A percentile compares a stretch with the other conserved stretches of the same genome.
phyloP scores from a whole-genome alignment of 2,329 filamentous ascomycete genomes.

The Penicillium palitans region DNA sequence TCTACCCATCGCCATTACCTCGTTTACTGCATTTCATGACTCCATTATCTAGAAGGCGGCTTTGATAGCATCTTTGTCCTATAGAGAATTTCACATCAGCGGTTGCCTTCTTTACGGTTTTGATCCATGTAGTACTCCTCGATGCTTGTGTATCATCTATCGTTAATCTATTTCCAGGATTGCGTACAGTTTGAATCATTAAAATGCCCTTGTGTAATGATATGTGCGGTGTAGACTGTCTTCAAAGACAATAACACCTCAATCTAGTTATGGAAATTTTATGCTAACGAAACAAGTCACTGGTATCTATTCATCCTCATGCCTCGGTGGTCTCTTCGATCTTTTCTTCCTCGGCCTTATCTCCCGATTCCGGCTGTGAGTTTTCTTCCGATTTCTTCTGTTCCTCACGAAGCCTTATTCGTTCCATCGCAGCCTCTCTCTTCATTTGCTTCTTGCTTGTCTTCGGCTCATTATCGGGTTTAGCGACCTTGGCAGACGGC shows the following conservation, averaged over 20 bases:
- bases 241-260: background rate
- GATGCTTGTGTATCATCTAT: no score
- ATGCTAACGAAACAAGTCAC: slow-evolving; percentile 4
- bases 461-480: slow-evolving; percentile 23
- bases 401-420: slow-evolving; percentile 13
- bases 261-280: background rate
- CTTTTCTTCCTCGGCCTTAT: slow-evolving; percentile 7
- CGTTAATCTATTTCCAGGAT: background rate
- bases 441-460: slow-evolving; percentile 45
- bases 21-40: background rate
- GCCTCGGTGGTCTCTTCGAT: background rate
- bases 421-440: slow-evolving; percentile 50
- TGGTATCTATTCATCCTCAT: slow-evolving; percentile 1
- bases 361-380: background rate
- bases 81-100: background rate
- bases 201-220: background rate
- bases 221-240: background rate
- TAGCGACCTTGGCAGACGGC: slow-evolving; percentile 58
- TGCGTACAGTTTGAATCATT: background rate
- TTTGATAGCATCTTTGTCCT: slow-evolving; percentile 4
- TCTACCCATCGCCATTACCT: background rate
- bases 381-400: slow-evolving; percentile 17
- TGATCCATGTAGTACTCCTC: background rate
- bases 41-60: background rate
- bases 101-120: background rate